These are phyloP conservation scores for Niveomyces coronatus DNA, from an alignment of 2,329 filamentous ascomycete species.

Conservation along the genomic window DNA sequence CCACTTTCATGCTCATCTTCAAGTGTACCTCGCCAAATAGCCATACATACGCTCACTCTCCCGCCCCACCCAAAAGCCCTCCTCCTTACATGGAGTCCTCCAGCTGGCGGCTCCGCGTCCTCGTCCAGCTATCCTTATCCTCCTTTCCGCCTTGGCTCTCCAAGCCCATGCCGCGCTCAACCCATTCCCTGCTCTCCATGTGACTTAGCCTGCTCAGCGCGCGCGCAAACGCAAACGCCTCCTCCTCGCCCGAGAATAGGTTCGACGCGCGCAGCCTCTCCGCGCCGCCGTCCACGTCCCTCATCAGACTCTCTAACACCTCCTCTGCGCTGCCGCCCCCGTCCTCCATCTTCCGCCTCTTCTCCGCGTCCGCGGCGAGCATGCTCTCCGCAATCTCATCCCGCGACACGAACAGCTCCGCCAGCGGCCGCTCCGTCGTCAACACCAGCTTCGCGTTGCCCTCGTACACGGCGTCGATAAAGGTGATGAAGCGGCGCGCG, in stretches of 20 bases:
- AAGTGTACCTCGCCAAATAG: neutral
- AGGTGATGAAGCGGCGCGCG: slow-evolving; percentile 89
- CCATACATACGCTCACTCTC: too few species aligned
- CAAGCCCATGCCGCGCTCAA: slow-evolving; percentile 67
- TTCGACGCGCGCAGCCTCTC: slow-evolving; percentile 73
- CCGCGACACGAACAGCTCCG: slow-evolving; percentile 73
- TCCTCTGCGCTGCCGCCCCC: slow-evolving; percentile 74
- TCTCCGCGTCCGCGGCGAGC: slow-evolving; percentile 19
- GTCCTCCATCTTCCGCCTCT: slow-evolving; percentile 74
- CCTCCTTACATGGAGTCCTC: slow-evolving; percentile 49
- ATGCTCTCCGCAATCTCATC: slow-evolving; percentile 53
- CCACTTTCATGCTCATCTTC: too few species aligned
- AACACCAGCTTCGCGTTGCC: slow-evolving; percentile 86
- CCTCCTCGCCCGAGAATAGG: slow-evolving; percentile 90
- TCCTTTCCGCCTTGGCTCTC: slow-evolving; percentile 54
- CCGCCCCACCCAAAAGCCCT: neutral
- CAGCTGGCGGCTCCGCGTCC: slow-evolving; percentile 55
- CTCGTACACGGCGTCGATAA: slow-evolving; percentile 95
- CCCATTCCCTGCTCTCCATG: slow-evolving; percentile 94
- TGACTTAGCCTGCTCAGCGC: slow-evolving; percentile 76
- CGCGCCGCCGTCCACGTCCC: slow-evolving; percentile 79
- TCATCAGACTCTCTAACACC: slow-evolving; percentile 71
- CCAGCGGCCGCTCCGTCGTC: slow-evolving; percentile 76
- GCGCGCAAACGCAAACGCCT: slow-evolving; percentile 89
- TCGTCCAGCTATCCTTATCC: slow-evolving; percentile 55